Evolutionary conservation across 2,329 filamentous ascomycete genomes (phyloP).

Genomic region (Pseudopyrenochaeta lycopersici): DNA sequence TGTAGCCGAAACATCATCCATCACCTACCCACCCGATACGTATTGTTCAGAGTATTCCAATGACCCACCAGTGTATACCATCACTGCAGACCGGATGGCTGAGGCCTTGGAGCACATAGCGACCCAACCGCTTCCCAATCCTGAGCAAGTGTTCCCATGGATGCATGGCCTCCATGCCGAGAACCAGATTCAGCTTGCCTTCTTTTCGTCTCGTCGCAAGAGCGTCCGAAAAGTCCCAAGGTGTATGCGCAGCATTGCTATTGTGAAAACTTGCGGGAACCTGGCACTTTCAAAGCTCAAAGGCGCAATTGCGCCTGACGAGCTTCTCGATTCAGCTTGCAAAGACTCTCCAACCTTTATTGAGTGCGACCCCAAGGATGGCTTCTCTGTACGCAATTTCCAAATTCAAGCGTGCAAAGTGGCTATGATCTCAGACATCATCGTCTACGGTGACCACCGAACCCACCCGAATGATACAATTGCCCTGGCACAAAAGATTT

Average conservation of each 20-base stretch:
- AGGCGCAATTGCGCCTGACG: slow-evolving; percentile 83
- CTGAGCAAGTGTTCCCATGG: slow-evolving; percentile 93
- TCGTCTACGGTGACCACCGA: slow-evolving; percentile 84
- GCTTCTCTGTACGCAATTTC: slow-evolving; percentile 96
- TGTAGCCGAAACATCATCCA: slow-evolving; percentile 68
- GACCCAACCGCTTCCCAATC: slow-evolving; percentile 82
- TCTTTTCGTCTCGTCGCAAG: slow-evolving; percentile 82
- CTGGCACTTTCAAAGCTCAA: slow-evolving; percentile 79
- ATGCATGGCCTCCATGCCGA: slow-evolving; percentile 89
- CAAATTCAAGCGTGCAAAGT: slow-evolving; percentile 93
- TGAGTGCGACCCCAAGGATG: slow-evolving; percentile 84
- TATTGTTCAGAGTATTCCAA: slow-evolving; percentile 63
- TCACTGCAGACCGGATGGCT: slow-evolving; percentile 73
- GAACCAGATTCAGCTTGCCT: slow-evolving; percentile 88
- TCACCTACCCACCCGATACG: slow-evolving; percentile 76
- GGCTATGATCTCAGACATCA: slow-evolving; percentile 87
- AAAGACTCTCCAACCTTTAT: slow-evolving; percentile 71
- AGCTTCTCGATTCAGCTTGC: slow-evolving; percentile 70
- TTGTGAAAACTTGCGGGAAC: slow-evolving; percentile 90
- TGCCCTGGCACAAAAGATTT: slow-evolving; percentile 70
- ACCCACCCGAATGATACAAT: slow-evolving; percentile 70
- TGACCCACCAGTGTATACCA: slow-evolving; percentile 72
- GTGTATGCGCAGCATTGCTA: slow-evolving; percentile 80
- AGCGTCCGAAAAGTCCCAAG: slow-evolving; percentile 74
- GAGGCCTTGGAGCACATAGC: slow-evolving; percentile 79